Evolutionary conservation across 108 stramenopile genomes (phyloP), one percentile per base, ranked within the genome.

Genomic region (Mediolabrus comicus): DNA sequence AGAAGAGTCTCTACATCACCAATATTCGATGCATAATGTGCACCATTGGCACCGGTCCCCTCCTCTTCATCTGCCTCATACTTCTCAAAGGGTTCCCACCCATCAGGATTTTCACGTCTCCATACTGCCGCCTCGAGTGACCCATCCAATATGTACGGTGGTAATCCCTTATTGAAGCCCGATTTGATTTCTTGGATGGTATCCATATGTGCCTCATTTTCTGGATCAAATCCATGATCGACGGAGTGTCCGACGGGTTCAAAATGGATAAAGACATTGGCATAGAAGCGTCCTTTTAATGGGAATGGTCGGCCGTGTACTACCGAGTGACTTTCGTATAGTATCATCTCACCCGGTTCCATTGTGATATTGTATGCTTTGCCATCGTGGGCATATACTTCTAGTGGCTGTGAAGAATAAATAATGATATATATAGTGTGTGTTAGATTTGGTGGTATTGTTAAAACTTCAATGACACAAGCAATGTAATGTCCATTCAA

Each of bases 281-380:
- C 92, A 69, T 76, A 92, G 67, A 67, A 90, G 22, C 72, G 68
- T 17, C 97, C 97, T 64, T 91, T 83, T 51, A 97, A 58, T 0
- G 95, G 86, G 33, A 92, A 94, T 11, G 95, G 97, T 39, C 97
- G 58, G 8, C 97, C 97, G 71, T 98, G 98, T 38, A 97, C 65
- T 36, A 96, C 79, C 24, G 92, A 89, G 65, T 90, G 88, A 67
- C 80, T 81, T 74, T 98, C 98, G 60, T 97, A 97, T 31, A 96
- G 67, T 5, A 97, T 83, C 87, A 96, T 81, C 62, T 98, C 97
- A 16, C 97, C 93, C 25, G 91, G 91, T 69, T 82, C 73, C 81
- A 89, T 82, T 19, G 86, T 89, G 35, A 89, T 62, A 62, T 96
- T 96, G 67, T 82, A 60, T 2, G 92, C 94, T 54, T 74, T 81